These are phyloP conservation scores for Teunomyces stri DNA, from an alignment of 805 yeast species.

Conservation along the genomic window DNA sequence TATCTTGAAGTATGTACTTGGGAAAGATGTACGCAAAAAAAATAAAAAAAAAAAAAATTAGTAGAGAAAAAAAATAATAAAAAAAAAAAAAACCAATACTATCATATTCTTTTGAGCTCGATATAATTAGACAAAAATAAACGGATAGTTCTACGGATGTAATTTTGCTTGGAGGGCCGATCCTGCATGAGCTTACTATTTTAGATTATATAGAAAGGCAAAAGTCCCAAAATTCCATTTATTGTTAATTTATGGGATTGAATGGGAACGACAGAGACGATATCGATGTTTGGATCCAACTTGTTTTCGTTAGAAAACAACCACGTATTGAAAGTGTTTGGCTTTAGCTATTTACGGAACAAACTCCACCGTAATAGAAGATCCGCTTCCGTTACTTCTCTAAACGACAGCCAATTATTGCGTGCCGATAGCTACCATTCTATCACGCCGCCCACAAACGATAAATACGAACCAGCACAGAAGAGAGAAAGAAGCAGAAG, in stretches of 20 bases:
- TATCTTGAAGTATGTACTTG: too few species aligned
- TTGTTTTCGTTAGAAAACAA: conserved; percentile 3
- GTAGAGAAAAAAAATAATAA: not conserved
- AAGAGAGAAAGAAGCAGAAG: not conserved
- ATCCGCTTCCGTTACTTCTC: not conserved
- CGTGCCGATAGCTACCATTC: not conserved
- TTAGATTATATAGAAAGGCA: not conserved
- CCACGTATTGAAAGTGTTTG: not conserved
- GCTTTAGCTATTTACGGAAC: conserved; percentile 6
- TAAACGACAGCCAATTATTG: not conserved
- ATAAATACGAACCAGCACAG: not conserved
- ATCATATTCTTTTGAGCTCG: not conserved
- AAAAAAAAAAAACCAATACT: not conserved
- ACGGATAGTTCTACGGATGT: not conserved
- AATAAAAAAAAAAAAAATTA: not conserved
- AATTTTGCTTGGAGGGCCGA: not conserved
- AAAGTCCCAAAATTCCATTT: too few species aligned
- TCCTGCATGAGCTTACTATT: not conserved
- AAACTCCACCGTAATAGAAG: not conserved
- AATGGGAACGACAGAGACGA: not conserved
- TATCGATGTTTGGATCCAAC: not conserved
- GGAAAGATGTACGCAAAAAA: not conserved
- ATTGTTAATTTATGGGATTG: not conserved
- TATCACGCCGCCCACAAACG: not conserved
- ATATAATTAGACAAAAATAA: not conserved